Percentiles rank a stretch among this genome's conserved stretches.
These are phyloP conservation scores for Hymenoscyphus repandus DNA, from an alignment of 2,329 filamentous ascomycete genomes.

Conservation along the genomic window DNA sequence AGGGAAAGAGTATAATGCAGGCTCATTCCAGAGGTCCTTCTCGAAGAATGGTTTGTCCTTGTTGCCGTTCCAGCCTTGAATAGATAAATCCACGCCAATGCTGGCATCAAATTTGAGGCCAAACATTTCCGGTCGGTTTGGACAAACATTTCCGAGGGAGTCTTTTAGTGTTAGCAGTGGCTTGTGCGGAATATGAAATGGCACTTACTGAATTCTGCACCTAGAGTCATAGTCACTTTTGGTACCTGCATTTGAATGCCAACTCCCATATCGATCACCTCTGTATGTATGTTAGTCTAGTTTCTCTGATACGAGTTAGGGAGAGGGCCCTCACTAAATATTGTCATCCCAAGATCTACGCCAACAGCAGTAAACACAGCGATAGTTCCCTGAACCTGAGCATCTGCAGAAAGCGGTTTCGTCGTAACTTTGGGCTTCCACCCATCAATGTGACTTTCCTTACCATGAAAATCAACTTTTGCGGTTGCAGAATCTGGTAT, in stretches of 20 bases:
- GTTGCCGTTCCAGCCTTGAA: slow-evolving; percentile 1
- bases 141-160: slow-evolving; percentile 4
- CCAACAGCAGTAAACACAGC: neutral
- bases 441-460: neutral
- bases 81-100: neutral
- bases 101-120: slow-evolving; percentile 3
- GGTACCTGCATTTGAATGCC: slow-evolving; percentile 4
- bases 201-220: slow-evolving; percentile 4
- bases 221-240: slow-evolving; percentile 1
- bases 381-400: slow-evolving; percentile 4
- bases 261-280: neutral
- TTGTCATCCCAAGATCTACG: neutral
- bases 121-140: slow-evolving; percentile 1
- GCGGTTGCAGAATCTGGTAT: neutral
- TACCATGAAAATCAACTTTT: neutral
- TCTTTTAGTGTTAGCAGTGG: neutral
- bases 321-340: neutral
- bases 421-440: slow-evolving; percentile 5
- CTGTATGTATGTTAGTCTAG: neutral
- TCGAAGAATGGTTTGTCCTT: neutral
- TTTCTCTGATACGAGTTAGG: neutral
- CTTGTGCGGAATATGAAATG: neutral
- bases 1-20: neutral
- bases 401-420: neutral
- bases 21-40: slow-evolving; percentile 1